Evolutionary conservation across 805 yeast species (phyloP), one percentile per base, ranked within the genome.

Genomic region (Danielozyma ontarioensis): DNA sequence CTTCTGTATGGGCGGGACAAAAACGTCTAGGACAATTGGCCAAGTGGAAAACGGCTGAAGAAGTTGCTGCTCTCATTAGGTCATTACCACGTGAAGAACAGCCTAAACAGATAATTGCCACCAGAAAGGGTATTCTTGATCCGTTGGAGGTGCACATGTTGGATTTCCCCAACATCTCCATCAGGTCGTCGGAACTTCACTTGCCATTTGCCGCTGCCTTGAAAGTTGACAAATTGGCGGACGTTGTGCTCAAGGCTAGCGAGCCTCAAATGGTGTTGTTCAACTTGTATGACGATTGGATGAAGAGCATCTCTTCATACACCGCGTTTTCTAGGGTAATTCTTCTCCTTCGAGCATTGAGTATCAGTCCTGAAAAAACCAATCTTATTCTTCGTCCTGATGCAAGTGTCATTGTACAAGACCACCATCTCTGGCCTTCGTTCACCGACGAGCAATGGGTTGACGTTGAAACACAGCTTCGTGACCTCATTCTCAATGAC

Each of bases 31-130:
- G 93, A 18, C 97, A 93, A 52, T 63, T 93, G 43, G 89, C 97
- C 1, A 93, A 93, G 54, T 93, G 98, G 98, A 93, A 90, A 55
- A 80, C 97, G 1, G 97, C 98, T 0, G 99, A 93, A 59, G 97
- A 90, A 57, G 95, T 87, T 15, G 90, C 96, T 12, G 95, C 95
- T 0, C 64, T 93, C 42, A 74, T 93, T 13, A 71, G 96, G 27
- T 85, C 97, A 0, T 62, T 93, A 34, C 97, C 97, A 1, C 71
- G 78, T 34, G 97, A 90, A 49, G 96, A 93, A 58, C 96, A 88
- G 50, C 98, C 98, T 2, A 83, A 83, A 49, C 96, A 89, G 57
- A 64, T 93, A 39, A 83, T 93, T 51, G 89, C 86, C 7, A 84
- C 96, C 0, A 69, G 97, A 48, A 86, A 84, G 48, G 94, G 95